Conservation (phyloP, 805 yeast species). For the Myxozyma sirexii region DNA sequence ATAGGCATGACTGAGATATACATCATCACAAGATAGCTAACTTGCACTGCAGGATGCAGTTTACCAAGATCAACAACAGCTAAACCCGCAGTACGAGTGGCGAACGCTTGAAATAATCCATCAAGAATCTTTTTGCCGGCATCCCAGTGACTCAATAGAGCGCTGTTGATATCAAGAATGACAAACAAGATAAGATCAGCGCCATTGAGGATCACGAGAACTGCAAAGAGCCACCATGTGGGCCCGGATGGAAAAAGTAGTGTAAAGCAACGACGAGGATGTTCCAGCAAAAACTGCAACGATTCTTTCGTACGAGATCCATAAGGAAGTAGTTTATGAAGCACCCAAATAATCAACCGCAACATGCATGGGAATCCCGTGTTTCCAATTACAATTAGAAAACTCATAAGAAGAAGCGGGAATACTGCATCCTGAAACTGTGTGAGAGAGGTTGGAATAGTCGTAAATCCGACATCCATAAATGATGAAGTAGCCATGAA, state of each 20-base stretch:
- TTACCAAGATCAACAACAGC: conserved; percentile 66
- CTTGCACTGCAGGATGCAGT: conserved; percentile 89
- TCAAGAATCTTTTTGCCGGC: conserved; percentile 72
- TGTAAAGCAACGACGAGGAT: conserved; percentile 96
- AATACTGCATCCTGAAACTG: conserved; percentile 67
- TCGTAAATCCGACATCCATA: conserved; percentile 81
- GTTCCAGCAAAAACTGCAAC: conserved; percentile 82
- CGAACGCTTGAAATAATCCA: conserved; percentile 87
- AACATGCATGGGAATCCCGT: conserved; percentile 90
- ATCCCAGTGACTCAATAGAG: conserved; percentile 56
- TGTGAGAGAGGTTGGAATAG: conserved; percentile 79
- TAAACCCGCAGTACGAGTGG: conserved; percentile 95
- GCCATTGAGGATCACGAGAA: conserved; percentile 69
- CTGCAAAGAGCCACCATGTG: conserved; percentile 89
- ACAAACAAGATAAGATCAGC: conserved; percentile 81
- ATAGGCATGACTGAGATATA: conserved; percentile 94
- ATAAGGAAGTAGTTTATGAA: conserved; percentile 68
- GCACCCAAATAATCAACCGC: conserved; percentile 78
- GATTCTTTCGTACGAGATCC: conserved; percentile 59
- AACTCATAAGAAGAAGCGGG: conserved; percentile 61
- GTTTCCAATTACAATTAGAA: conserved; percentile 87
- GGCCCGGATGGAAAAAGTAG: conserved; percentile 88
- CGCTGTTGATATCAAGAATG: conserved; percentile 67
- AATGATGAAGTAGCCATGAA: conserved; percentile 80
- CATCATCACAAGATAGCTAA: conserved; percentile 95